Conservation (phyloP, 1,284 basidiomycete species). For the Ceratobasidium papillatum region DNA sequence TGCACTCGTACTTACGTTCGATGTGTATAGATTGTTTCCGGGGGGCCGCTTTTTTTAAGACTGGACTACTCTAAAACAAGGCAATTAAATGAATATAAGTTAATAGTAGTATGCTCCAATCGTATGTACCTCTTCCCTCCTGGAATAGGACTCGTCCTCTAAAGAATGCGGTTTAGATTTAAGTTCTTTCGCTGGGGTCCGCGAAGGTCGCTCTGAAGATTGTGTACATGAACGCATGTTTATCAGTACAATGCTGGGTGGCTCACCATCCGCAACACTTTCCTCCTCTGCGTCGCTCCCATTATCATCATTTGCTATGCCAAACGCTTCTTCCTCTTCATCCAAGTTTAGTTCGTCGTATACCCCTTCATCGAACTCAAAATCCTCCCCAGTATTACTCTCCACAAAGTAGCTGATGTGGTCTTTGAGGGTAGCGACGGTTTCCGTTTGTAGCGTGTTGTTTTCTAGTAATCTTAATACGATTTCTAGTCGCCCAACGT, state of each 20-base stretch:
- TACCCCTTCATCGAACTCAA: conserved; percentile 96
- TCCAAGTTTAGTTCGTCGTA: conserved; percentile 99
- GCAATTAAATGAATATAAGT: not conserved
- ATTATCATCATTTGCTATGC: conserved; percentile 77
- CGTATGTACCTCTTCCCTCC: conserved; percentile 46
- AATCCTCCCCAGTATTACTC: conserved; percentile 95
- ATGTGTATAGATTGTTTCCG: conserved; percentile 57
- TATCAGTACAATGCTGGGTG: not conserved
- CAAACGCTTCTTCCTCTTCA: conserved; percentile 91
- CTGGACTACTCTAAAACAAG: conserved; percentile 61
- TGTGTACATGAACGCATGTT: not conserved
- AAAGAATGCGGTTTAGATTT: conserved; percentile 31
- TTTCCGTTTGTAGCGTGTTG: conserved; percentile 85
- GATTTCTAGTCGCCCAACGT: conserved; percentile 92
- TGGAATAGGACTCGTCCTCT: conserved; percentile 61
- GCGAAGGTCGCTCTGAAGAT: conserved; percentile 65
- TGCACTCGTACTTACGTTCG: conserved; percentile 55
- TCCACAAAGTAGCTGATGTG: conserved; percentile 98
- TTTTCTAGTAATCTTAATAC: conserved; percentile 95
- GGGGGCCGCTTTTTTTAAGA: conserved; percentile 74
- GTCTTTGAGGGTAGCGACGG: conserved; percentile 86
- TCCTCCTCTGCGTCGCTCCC: conserved; percentile 73
- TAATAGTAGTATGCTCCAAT: not conserved
- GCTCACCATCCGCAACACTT: conserved; percentile 65
- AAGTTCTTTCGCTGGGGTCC: conserved; percentile 69